Evolutionary conservation across 1,139 yeast species (phyloP), one percentile per base, ranked within the genome.

Genomic region (Waltiozyma sp.): DNA sequence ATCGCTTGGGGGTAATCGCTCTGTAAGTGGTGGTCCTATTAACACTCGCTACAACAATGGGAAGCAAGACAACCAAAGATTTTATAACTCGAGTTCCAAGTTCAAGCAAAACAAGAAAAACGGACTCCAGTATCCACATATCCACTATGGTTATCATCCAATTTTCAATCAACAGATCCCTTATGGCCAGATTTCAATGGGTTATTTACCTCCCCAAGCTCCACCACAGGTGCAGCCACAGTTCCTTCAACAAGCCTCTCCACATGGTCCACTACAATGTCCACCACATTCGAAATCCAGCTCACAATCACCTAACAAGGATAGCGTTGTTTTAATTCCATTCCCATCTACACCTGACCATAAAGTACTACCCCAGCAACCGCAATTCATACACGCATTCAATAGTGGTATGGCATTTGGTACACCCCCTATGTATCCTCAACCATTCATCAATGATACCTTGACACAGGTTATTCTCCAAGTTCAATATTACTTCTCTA

Each of bases 401-500:
- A 26, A 21, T 37, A 15, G 15, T 4, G 36, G 36, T 18, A 18
- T 18, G 19, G 21, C 36, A 9, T 33, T 16, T 13, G 21, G 14
- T 33, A 14, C 14, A 4, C 21, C 36, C 3, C 37, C n/a, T 9
- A 18, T 33, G 21, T 33, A 33, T 36, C 42, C 52, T 37, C 42
- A 53, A 47, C 55, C 51, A 45, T 44, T 46, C 37, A 42, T 37
- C 15, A 46, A 47, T 38, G 58, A 53, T 21, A 53, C 56, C 19
- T 38, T 53, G 31, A 44, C 46, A 28, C 48, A 54, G 7, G 43
- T 57, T 34, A 47, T 51, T 24, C 75, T 73, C 53, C 96, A 88
- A 69, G 68, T 88, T 46, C 91, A 86, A 59, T 91, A 89, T 68
- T 91, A 91, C 63, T 83, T 91, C 63, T 81, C 93, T 24, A 72